Evolutionary conservation across 345 rosid genomes (phyloP).

Genomic region (Alliaria petiolata): DNA sequence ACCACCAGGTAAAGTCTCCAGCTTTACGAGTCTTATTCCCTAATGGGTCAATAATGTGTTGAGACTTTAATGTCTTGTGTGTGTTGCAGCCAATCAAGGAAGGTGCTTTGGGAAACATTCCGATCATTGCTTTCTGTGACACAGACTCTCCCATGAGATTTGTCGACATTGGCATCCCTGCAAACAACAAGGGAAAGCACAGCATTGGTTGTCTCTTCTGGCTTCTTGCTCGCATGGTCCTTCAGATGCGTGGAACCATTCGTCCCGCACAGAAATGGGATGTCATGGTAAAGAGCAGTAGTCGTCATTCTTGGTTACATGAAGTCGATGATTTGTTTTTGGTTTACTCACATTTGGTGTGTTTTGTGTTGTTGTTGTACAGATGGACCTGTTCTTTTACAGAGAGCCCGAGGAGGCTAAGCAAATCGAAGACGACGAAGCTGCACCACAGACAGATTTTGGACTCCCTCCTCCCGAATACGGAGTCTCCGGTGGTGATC

Average conservation of each 20-base stretch:
- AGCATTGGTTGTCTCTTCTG: constrained; percentile 79
- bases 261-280: constrained; percentile 69
- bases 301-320: not conserved
- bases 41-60: not conserved
- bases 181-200: constrained; percentile 85
- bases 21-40: not conserved
- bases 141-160: constrained; percentile 78
- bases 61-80: not conserved
- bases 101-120: constrained; percentile 81
- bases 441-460: not conserved
- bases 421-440: constrained; percentile 48
- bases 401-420: constrained; percentile 64
- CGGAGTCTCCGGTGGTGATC: constrained; percentile 39
- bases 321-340: not conserved
- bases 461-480: constrained; percentile 36
- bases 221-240: constrained; percentile 83
- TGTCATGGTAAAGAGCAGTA: constrained; percentile 47
- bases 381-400: constrained; percentile 64
- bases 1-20: constrained; percentile 55
- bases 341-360: not conserved
- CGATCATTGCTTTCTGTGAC: constrained; percentile 76
- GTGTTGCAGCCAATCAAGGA: constrained; percentile 75
- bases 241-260: constrained; percentile 82
- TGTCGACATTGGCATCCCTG: constrained; percentile 80
- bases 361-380: constrained; percentile 5